Evolutionary conservation across 2,329 filamentous ascomycete genomes (phyloP), one percentile per base, ranked within the genome.

Genomic region (Penicillium sp.): DNA sequence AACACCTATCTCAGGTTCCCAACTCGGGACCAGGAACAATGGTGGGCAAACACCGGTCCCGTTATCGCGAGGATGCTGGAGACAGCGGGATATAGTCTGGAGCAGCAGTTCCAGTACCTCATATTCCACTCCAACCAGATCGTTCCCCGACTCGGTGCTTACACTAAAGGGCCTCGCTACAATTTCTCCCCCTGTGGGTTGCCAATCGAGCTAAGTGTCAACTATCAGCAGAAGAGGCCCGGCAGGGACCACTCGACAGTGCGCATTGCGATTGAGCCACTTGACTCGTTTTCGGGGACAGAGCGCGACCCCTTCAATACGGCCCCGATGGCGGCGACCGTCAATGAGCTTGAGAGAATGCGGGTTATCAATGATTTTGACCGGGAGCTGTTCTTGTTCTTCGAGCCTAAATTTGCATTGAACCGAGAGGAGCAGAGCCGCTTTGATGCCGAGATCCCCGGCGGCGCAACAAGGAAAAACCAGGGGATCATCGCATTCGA

Each of bases 151-250:
- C 47, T 57, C 2, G 59, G 59, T 6, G 46, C 59, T 3, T 44
- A 57, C 59, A 5, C 52, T 29, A 7, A 44, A 7, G 11, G 26
- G 5, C 51, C 47, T 21, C 35, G 30, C 7, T 45, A 23, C 15
- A 47, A 38, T 9, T 26, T 61, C 9, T 29, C 47, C 3, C 38
- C 35, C 21, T 51, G 47, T 26, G 59, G 59, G 0, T 23, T 57
- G 5, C 53, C 53, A 4, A 56, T 61, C 8, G 53, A 61, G 30
- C 57, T 38, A 38, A 61, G 59, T 19, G 17, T 61, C 26, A 61
- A 57, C 35, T 61, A 46, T 11, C 59, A 61, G n/a, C 19, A 57
- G n/a, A 44, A 48, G 4, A 35, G 51, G 8, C 21, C n/a, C 5
- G 21, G 26, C 26, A 26, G 26, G 26, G 26, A 15, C 7, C 45